Base-by-base conservation (phyloP, 768 basidiomycete genomes). In the Russula brevipes region DNA sequence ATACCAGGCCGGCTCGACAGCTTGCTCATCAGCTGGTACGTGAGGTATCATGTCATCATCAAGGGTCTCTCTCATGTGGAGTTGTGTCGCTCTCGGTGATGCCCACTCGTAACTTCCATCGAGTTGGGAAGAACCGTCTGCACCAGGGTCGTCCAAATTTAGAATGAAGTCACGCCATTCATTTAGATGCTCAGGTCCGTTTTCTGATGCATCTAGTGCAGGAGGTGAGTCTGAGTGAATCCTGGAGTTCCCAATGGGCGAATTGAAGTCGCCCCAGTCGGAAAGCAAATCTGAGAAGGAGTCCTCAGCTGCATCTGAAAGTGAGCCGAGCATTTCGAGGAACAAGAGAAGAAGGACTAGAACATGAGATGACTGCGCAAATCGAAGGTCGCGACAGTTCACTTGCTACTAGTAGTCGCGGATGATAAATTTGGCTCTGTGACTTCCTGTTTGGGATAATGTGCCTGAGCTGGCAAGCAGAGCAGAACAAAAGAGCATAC, bases 231-330 rank as follows among this genome's bases (percentile, higher is more conserved):
- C n/a, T 38, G 36, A 35, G 12, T 24, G 51, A 3, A 46, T 31
- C 8, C 30, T 12, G n/a, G 31, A 31, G 33, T 31, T 14, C 30
- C 36, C 50, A 31, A 44, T 30, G 24, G 14, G 46, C 3, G 52
- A 49, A 30, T 41, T 33, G 44, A 47, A 58, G 33, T 47, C 46
- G 4, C 24, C 57, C 24, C 6, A 35, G 51, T 59, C 57, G 5
- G 33, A 9, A n/a, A 63, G 11, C 45, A 63, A 42, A 38, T 59
- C 62, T 1, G 38, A 35, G 30, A 63, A 59, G 14, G 14, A 41
- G 17, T 53, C 56, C 5, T 14, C 36, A 46, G 51, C 4, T 0
- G 35, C 5, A 35, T 60, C 30, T 16, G 30, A 47, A 24, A 47
- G n/a, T 11, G 30, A 39, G 55, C 41, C 47, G 38, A 14, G 36